Conservation (phyloP, 2,329 filamentous ascomycete genomes). For the Pyrenophora seminiperda region DNA sequence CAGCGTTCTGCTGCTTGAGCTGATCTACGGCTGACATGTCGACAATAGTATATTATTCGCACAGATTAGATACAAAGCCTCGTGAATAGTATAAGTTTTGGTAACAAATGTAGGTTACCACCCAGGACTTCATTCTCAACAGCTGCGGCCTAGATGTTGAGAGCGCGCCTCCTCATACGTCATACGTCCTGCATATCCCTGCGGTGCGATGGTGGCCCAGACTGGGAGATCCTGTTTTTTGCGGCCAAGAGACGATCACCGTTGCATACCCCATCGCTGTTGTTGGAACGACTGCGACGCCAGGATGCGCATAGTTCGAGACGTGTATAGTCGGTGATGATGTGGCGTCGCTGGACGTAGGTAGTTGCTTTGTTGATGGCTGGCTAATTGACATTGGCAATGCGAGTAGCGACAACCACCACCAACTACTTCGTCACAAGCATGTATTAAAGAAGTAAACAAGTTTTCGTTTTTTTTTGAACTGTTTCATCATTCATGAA, state of each 20-base stretch:
- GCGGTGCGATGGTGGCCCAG: constrained; percentile 16
- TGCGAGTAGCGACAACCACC: background rate
- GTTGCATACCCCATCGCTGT: constrained; percentile 20
- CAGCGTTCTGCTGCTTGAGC: constrained; percentile 51
- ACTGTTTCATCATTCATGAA: constrained; percentile 42
- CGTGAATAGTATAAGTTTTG: too few species aligned
- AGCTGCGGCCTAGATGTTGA: constrained; percentile 15
- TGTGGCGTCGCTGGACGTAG: background rate
- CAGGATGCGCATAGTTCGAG: background rate
- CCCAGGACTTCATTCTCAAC: too few species aligned
- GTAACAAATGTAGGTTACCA: too few species aligned
- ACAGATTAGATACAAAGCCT: too few species aligned
- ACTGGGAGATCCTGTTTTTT: constrained; percentile 28
- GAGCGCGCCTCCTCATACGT: constrained; percentile 25
- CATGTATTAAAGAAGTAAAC: background rate
- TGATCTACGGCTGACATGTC: constrained; percentile 46
- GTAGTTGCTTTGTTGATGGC: background rate
- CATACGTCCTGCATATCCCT: constrained; percentile 22
- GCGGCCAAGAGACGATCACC: constrained; percentile 20
- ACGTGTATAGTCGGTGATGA: background rate
- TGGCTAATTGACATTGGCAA: background rate
- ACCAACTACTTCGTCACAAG: background rate
- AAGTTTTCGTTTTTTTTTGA: constrained; percentile 22
- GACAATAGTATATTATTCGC: background rate
- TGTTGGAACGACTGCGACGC: constrained; percentile 1